Evolutionary conservation across 2,329 filamentous ascomycete genomes (phyloP).

Genomic region (Calonectria ilicicola): DNA sequence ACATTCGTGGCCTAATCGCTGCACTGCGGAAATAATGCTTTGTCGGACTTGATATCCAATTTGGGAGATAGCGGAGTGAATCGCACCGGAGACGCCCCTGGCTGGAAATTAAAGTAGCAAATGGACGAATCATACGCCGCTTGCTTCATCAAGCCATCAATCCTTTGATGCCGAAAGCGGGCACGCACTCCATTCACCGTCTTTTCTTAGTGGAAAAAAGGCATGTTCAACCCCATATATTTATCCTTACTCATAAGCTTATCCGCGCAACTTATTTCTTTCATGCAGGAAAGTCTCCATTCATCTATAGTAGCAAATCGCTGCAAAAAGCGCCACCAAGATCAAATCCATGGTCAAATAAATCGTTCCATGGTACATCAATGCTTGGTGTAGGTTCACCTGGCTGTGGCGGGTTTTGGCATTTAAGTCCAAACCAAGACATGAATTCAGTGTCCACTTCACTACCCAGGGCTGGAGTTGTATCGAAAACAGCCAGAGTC

Average conservation of each 20-base stretch:
- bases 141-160: not conserved
- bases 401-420: conserved; percentile 32
- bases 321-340: conserved; percentile 32
- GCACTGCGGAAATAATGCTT: not conserved
- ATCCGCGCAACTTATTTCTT: not conserved
- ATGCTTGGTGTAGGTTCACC: conserved; percentile 39
- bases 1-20: not conserved
- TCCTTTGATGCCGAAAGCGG: not conserved
- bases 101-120: not conserved
- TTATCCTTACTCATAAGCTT: conserved; percentile 6
- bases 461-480: conserved; percentile 23
- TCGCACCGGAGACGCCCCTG: not conserved
- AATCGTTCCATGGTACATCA: conserved; percentile 39
- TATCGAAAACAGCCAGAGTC: conserved; percentile 35
- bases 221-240: not conserved
- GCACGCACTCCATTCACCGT: not conserved
- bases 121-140: not conserved
- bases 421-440: conserved; percentile 40
- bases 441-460: conserved; percentile 40
- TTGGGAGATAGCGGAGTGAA: not conserved
- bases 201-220: too few species aligned
- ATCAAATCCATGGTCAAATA: conserved; percentile 40
- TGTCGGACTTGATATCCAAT: not conserved
- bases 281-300: not conserved
- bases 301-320: conserved; percentile 26